Percentiles rank a stretch among this genome's conserved stretches.
phyloP scores from a whole-genome alignment of 1,284 basidiomycete genomes.

The Tilletia indica region DNA sequence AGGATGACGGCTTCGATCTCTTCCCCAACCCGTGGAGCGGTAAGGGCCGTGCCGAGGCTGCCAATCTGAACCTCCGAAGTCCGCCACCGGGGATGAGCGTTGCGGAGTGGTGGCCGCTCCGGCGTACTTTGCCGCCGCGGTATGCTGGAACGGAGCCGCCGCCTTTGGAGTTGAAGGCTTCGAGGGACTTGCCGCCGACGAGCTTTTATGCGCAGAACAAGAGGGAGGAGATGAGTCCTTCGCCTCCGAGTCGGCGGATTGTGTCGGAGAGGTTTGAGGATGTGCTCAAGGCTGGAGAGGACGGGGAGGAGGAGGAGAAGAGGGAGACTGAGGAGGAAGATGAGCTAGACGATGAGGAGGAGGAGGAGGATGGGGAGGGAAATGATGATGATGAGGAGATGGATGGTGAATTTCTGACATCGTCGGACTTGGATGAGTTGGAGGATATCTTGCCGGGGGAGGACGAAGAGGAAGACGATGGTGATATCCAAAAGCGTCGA shows the following conservation, averaged over 20 bases:
- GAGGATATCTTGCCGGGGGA: background rate
- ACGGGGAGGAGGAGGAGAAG: background rate
- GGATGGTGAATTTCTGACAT: background rate
- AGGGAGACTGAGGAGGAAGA: background rate
- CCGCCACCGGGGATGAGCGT: too few species aligned
- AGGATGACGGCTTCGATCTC: too few species aligned
- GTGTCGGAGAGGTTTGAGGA: constrained; percentile 1
- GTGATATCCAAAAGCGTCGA: background rate
- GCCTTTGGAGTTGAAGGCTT: background rate
- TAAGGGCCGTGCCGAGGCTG: too few species aligned
- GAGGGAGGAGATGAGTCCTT: constrained; percentile 5
- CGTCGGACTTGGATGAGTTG: background rate
- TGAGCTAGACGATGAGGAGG: background rate
- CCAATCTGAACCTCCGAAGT: too few species aligned
- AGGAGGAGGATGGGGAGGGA: background rate
- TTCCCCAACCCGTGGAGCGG: too few species aligned
- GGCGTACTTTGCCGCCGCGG: background rate
- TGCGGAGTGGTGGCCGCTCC: background rate
- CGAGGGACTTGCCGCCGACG: background rate
- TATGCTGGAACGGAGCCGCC: background rate
- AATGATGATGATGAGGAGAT: background rate
- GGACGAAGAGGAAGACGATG: background rate
- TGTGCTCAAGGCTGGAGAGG: background rate
- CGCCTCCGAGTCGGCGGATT: background rate
- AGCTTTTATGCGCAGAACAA: constrained; percentile 5